A percentile compares a stretch with the other conserved stretches of the same genome.
Conservation (phyloP, 1,284 basidiomycete species). For the Wallemia ichthyophaga region DNA sequence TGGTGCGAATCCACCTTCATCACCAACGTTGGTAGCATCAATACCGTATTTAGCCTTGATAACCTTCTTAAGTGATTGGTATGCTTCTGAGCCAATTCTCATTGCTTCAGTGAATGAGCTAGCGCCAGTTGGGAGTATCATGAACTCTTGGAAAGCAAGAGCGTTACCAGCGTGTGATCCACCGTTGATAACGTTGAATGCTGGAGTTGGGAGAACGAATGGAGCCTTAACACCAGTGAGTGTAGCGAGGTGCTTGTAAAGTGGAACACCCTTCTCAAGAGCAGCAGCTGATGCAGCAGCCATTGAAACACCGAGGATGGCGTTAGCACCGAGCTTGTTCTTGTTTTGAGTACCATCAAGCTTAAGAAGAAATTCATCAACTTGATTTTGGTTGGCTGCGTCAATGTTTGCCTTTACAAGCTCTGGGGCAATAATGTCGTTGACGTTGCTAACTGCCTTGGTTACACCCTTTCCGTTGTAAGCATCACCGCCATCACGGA, state of each 20-base stretch:
- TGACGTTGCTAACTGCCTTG: conserved; percentile 89
- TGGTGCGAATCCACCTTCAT: conserved; percentile 98
- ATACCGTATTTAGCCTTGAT: conserved; percentile 98
- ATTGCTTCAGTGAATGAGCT: conserved; percentile 77
- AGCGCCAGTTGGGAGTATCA: conserved; percentile 90
- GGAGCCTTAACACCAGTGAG: conserved; percentile 81
- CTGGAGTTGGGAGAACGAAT: conserved; percentile 64
- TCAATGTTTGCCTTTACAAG: conserved; percentile 60
- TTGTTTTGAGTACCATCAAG: conserved; percentile 94
- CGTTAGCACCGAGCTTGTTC: conserved; percentile 96
- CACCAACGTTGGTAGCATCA: conserved; percentile 96
- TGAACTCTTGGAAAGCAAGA: conserved; percentile 99
- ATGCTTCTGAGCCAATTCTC: conserved; percentile 94
- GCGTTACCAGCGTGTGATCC: conserved; percentile 98
- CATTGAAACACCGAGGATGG: conserved; percentile 95
- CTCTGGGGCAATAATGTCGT: conserved; percentile 63
- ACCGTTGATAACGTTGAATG: conserved; percentile 99
- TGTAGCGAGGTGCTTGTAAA: conserved; percentile 87
- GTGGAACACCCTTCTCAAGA: conserved; percentile 69
- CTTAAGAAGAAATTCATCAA: conserved; percentile 97
- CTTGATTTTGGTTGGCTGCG: conserved; percentile 77
- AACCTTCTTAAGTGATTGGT: conserved; percentile 97
- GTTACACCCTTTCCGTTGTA: conserved; percentile 91
- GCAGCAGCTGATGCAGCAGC: conserved; percentile 83
- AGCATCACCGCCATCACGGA: conserved; percentile 82